These are phyloP conservation scores for Aspergillus phoenicis DNA, from an alignment of 2,329 filamentous ascomycete species.

Conservation along the genomic window DNA sequence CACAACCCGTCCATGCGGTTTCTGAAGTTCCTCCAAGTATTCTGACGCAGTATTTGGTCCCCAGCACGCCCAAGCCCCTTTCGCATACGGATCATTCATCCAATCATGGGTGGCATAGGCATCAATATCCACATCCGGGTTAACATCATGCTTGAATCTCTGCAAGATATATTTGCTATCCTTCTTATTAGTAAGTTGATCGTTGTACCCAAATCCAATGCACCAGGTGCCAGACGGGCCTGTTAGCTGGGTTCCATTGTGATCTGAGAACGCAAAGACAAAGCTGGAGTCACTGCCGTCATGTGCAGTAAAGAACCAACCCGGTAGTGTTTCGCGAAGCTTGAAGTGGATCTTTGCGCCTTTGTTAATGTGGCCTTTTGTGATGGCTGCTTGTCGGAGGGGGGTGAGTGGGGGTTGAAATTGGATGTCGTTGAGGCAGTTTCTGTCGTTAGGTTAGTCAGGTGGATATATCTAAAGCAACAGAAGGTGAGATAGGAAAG, in stretches of 20 bases:
- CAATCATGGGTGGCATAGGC: constrained; percentile 29
- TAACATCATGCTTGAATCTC: constrained; percentile 11
- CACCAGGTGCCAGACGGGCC: constrained; percentile 19
- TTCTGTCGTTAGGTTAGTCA: background rate
- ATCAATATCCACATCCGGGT: constrained; percentile 7
- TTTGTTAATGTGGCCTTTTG: constrained; percentile 31
- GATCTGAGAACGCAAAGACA: constrained; percentile 25
- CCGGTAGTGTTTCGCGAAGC: constrained; percentile 12
- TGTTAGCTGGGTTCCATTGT: constrained; percentile 18
- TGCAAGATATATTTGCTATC: constrained; percentile 14
- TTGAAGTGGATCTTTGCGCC: constrained; percentile 34
- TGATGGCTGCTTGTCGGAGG: constrained; percentile 28
- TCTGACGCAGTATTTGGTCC: constrained; percentile 8
- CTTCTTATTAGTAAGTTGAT: constrained; percentile 14
- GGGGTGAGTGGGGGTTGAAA: constrained; percentile 32
- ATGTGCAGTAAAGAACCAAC: constrained; percentile 17
- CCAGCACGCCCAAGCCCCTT: constrained; percentile 31
- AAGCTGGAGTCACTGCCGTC: constrained; percentile 11
- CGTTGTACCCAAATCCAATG: constrained; percentile 25
- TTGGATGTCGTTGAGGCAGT: constrained; percentile 19
- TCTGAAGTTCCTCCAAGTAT: constrained; percentile 30
- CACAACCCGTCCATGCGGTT: constrained; percentile 29
- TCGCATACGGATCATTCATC: constrained; percentile 33
- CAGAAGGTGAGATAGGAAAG: background rate
- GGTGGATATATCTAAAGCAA: too few species aligned